Evolutionary conservation across 2,329 filamentous ascomycete species (phyloP), one percentile per base, ranked within the genome.

Genomic region (Venturia effusa): DNA sequence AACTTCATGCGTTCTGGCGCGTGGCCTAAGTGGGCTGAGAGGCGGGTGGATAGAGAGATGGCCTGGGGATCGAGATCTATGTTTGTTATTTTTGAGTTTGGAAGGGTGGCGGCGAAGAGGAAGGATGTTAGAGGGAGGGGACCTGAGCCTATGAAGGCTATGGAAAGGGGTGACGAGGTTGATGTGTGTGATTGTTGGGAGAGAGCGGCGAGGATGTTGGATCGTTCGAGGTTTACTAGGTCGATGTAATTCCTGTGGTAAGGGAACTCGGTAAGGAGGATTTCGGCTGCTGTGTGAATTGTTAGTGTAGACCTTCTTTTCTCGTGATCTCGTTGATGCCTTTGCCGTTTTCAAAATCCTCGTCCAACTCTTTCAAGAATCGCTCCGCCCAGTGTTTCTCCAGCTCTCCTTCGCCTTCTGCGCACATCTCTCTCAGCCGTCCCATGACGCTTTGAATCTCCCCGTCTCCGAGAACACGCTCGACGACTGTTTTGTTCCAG

Each of bases 191-290:
- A 10, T 51, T 34, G 19, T 34, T 57, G 51, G 15, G 30, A 34
- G 30, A 57, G 30, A 17, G 51, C 51, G 51, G 51, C 51, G 51
- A 57, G 51, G 27, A 57, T 57, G 30, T 57, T 57, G 34, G 51
- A 57, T 32, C n/a, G 30, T 34, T 57, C 51, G 27, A 57, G 51
- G 51, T 57, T 32, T 17, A 32, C 27, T 32, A 57, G 51, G 15
- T 57, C 51, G 51, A 57, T 34, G 51, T 57, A 57, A 30, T 57
- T 57, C 19, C 34, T 17, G 51, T 57, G 19, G 30, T 57, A 57
- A 8, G 51, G 51, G 4, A 57, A 57, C n/a, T 32, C 6, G 27
- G 27, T 19, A 7, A 57, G 30, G 51, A 57, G 27, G 51, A 17
- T 34, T 32, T 34, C 27, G 3, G 51, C 51, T n/a, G 30, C 51